Conservation (phyloP, 1,139 yeast species). For the Chernovozyma aurita region DNA sequence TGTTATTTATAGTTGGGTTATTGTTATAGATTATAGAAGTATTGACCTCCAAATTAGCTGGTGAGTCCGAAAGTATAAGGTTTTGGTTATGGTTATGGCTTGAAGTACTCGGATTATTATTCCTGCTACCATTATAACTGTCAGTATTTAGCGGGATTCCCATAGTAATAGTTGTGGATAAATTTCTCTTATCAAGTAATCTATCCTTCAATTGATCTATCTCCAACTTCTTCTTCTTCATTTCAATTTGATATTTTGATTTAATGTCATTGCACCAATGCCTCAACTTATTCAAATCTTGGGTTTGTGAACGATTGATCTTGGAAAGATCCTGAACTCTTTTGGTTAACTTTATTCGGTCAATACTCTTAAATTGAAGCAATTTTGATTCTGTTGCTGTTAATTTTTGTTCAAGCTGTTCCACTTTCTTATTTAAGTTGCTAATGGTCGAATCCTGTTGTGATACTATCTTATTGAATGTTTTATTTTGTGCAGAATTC, state of each 20-base stretch:
- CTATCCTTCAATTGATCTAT: conserved; percentile 37
- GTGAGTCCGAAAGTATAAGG: neutral
- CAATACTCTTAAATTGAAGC: conserved; percentile 14
- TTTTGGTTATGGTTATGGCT: neutral
- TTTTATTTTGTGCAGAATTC: conserved; percentile 29
- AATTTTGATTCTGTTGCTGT: conserved; percentile 15
- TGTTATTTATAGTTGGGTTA: conserved; percentile 30
- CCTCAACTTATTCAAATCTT: conserved; percentile 27
- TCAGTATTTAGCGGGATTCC: conserved; percentile 2
- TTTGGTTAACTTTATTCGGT: conserved; percentile 17
- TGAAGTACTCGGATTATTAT: neutral
- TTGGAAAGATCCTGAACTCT: conserved; percentile 18
- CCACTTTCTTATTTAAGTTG: conserved; percentile 21
- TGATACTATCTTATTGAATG: conserved; percentile 26
- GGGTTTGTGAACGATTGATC: conserved; percentile 25
- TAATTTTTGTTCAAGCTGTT: conserved; percentile 18
- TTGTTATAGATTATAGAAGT: conserved; percentile 30
- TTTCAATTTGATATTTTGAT: conserved; percentile 36
- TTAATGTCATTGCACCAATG: conserved; percentile 29
- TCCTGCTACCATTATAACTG: neutral
- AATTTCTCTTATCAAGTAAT: conserved; percentile 31
- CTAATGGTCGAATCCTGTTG: conserved; percentile 29
- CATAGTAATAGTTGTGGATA: conserved; percentile 25
- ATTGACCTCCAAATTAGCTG: conserved; percentile 11
- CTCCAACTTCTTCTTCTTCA: conserved; percentile 32